Conservation (phyloP, 306 rosid species). For the Geum urbanum region DNA sequence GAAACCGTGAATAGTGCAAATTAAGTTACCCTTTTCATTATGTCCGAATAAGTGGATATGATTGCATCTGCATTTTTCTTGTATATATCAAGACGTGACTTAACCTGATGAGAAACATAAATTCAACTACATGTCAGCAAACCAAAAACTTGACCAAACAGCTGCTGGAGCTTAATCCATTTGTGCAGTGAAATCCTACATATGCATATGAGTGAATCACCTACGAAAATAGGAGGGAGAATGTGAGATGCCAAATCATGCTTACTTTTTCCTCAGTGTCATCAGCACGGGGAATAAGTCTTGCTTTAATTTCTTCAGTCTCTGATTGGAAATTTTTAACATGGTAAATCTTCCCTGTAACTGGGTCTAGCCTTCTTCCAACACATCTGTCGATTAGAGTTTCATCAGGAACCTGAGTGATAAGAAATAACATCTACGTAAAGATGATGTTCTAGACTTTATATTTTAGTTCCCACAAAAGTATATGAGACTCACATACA, state of each 20-base stretch:
- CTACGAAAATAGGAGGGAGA: neutral
- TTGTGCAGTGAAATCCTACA: neutral
- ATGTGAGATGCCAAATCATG: slow-evolving; percentile 24
- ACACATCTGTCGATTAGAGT: slow-evolving; percentile 94
- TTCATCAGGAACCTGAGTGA: slow-evolving; percentile 99
- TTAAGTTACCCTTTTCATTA: slow-evolving; percentile 58
- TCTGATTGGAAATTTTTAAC: slow-evolving; percentile 63
- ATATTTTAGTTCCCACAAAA: neutral
- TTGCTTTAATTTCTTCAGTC: slow-evolving; percentile 65
- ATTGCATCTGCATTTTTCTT: slow-evolving; percentile 74
- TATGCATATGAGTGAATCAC: neutral
- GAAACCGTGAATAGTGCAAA: slow-evolving; percentile 7
- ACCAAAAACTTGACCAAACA: slow-evolving; percentile 1
- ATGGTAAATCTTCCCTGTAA: slow-evolving; percentile 81
- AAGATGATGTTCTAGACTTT: neutral
- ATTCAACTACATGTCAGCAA: neutral
- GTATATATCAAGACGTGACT: slow-evolving; percentile 71
- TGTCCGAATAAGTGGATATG: slow-evolving; percentile 56
- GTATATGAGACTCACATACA: slow-evolving; percentile 49
- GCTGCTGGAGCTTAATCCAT: neutral
- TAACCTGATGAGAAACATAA: slow-evolving; percentile 43
- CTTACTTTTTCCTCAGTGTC: slow-evolving; percentile 89
- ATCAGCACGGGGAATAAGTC: slow-evolving; percentile 73
- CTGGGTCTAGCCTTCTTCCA: slow-evolving; percentile 90
- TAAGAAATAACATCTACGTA: slow-evolving; percentile 30